phyloP scores from a whole-genome alignment of 2,329 filamentous ascomycete species.

The Sporothrix dimorphospora region DNA sequence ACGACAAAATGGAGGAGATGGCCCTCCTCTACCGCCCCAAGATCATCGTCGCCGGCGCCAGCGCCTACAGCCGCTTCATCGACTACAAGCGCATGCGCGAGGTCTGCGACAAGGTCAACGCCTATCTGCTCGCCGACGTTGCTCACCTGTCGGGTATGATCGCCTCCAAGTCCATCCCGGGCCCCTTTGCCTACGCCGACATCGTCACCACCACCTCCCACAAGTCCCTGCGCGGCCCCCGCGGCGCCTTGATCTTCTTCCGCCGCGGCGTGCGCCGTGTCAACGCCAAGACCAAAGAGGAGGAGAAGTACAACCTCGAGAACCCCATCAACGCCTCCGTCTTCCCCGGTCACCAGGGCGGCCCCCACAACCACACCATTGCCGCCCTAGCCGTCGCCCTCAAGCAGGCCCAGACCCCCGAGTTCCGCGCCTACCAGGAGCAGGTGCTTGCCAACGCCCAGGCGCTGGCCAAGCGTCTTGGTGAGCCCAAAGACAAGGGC shows the following conservation, averaged over 20 bases:
- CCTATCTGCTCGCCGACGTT: constrained; percentile 94
- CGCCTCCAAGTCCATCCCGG: constrained; percentile 86
- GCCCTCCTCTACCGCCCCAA: constrained; percentile 91
- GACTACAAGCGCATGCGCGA: constrained; percentile 92
- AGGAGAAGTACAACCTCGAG: constrained; percentile 88
- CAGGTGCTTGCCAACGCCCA: constrained; percentile 90
- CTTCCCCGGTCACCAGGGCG: constrained; percentile 97
- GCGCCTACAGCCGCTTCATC: constrained; percentile 93
- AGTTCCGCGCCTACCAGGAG: constrained; percentile 92
- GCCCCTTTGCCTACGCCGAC: constrained; percentile 87
- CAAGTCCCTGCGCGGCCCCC: constrained; percentile 92
- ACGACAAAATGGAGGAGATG: constrained; percentile 84
- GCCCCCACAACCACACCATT: constrained; percentile 98
- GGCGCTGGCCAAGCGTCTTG: constrained; percentile 72
- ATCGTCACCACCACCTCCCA: constrained; percentile 98
- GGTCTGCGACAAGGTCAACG: constrained; percentile 87
- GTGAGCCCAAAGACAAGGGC: constrained; percentile 71
- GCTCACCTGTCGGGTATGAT: constrained; percentile 95
- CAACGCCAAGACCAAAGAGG: constrained; percentile 82
- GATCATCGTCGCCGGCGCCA: constrained; percentile 91
- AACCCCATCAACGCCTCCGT: constrained; percentile 93
- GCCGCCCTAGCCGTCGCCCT: constrained; percentile 91
- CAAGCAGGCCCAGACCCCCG: constrained; percentile 85
- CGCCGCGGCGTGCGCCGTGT: constrained; percentile 84
- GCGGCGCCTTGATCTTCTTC: constrained; percentile 98